These are phyloP conservation scores for Chenopodium quinoa DNA, from an alignment of 148 eudicot species.

Conservation along the genomic window DNA sequence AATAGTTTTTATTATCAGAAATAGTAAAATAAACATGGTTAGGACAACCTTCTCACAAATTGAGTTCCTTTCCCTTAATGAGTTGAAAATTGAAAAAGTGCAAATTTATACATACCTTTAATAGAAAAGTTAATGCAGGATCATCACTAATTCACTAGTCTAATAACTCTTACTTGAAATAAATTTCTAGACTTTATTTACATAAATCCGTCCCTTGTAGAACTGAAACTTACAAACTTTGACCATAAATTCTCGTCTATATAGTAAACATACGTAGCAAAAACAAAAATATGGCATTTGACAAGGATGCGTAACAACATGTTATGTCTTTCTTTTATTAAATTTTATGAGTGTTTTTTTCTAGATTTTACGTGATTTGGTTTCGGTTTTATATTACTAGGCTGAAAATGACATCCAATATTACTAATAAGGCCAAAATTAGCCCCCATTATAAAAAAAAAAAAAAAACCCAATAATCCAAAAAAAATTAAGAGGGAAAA, in stretches of 20 bases:
- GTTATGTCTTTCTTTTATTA: not conserved
- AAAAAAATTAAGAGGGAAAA: not conserved
- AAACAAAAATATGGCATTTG: not conserved
- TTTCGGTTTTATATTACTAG: not conserved
- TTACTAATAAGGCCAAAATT: not conserved
- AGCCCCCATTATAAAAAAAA: too few relatives aligned
- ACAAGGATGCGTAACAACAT: not conserved
- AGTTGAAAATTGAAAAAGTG: too few relatives aligned
- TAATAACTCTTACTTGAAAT: too few relatives aligned
- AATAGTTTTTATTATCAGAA: not conserved
- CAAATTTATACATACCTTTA: too few relatives aligned
- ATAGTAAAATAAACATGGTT: too few relatives aligned
- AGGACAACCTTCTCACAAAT: not conserved
- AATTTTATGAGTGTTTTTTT: too few relatives aligned
- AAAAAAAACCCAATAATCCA: not conserved
- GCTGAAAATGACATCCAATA: slow-evolving; percentile 3
- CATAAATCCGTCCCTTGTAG: too few relatives aligned
- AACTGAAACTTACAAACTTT: too few relatives aligned
- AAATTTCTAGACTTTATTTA: too few relatives aligned
- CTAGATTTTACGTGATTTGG: not conserved
- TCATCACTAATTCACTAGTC: not conserved
- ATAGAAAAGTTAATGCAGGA: not conserved
- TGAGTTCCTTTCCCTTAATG: not conserved
- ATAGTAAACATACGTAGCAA: too few relatives aligned
- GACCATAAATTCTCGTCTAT: too few relatives aligned